Conservation (phyloP, 164 flowering plant species). For the Vitis amurensis region DNA sequence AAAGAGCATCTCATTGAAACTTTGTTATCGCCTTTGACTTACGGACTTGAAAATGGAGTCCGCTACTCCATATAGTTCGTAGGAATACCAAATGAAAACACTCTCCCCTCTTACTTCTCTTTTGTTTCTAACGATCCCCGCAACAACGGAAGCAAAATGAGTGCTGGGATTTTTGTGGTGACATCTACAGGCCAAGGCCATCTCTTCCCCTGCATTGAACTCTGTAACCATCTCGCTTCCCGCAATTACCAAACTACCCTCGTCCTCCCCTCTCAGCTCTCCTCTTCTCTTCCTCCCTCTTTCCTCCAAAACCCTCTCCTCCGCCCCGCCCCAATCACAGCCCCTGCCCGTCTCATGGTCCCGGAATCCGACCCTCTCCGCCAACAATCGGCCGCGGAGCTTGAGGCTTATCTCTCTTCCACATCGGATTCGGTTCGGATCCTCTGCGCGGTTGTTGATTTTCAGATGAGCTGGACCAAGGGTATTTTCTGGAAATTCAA, state of each 20-base stretch:
- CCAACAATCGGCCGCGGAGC: slow-evolving; percentile 12
- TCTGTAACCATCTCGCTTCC: slow-evolving; percentile 43
- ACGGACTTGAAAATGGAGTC: no score
- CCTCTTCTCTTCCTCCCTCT: slow-evolving; percentile 38
- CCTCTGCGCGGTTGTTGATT: slow-evolving; percentile 45
- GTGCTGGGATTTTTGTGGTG: slow-evolving; percentile 37
- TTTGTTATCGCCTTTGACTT: no score
- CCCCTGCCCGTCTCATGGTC: not conserved
- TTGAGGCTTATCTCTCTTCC: slow-evolving; percentile 22
- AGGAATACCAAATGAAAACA: not conserved
- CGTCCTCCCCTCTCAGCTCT: slow-evolving; percentile 38
- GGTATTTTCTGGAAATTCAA: slow-evolving; percentile 28
- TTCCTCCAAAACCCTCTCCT: slow-evolving; percentile 31
- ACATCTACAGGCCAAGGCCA: slow-evolving; percentile 61
- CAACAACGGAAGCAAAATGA: not conserved
- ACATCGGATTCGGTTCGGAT: slow-evolving; percentile 17
- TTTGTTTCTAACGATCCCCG: no score
- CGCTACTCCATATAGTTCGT: not conserved
- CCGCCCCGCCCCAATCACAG: slow-evolving; percentile 22
- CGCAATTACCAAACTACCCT: slow-evolving; percentile 35
- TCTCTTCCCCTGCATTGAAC: slow-evolving; percentile 53
- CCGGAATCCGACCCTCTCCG: slow-evolving; percentile 7
- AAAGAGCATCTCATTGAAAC: no score
- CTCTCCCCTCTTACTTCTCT: no score
- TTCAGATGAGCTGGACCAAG: slow-evolving; percentile 45